Percentiles rank a stretch among this genome's conserved stretches.
phyloP scores from a whole-genome alignment of 2,329 filamentous ascomycete genomes.

The Colletotrichum sp. region DNA sequence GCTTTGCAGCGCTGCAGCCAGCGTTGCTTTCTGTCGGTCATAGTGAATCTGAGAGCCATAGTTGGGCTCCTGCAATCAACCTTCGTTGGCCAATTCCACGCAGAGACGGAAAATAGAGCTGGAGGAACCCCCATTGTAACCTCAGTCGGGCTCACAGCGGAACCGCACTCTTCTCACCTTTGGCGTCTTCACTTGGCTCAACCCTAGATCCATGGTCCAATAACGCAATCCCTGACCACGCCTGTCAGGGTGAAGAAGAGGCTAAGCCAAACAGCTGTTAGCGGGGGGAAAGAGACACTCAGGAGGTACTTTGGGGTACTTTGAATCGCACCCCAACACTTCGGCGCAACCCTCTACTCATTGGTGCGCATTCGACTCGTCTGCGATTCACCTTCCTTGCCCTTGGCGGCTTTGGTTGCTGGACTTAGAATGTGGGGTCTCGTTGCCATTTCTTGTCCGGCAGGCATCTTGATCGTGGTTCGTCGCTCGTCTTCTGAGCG shows the following conservation, averaged over 20 bases:
- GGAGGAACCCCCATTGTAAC: not conserved
- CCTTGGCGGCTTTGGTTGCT: constrained; percentile 1
- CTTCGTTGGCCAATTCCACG: not conserved
- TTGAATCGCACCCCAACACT: not conserved
- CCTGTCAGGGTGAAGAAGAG: not conserved
- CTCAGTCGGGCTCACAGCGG: not conserved
- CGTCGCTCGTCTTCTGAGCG: not conserved
- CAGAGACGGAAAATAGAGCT: not conserved
- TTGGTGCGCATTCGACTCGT: constrained; percentile 17
- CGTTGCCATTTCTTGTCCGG: not conserved
- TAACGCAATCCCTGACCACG: constrained; percentile 5
- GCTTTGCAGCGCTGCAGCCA: not conserved
- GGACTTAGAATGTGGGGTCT: not conserved
- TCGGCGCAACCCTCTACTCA: constrained; percentile 9
- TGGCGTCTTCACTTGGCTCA: not conserved
- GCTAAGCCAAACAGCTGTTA: not conserved
- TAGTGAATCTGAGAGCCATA: not conserved
- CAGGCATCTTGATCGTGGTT: constrained; percentile 12
- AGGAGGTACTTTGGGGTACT: constrained; percentile 2
- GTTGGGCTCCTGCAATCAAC: not conserved
- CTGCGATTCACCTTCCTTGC: constrained; percentile 17
- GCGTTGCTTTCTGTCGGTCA: not conserved
- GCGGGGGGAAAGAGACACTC: not conserved
- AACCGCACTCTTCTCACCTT: not conserved
- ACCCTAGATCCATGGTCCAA: constrained; percentile 14